Evolutionary conservation across 257 asterid genomes (phyloP).

Genomic region (Ocimum tenuiflorum): DNA sequence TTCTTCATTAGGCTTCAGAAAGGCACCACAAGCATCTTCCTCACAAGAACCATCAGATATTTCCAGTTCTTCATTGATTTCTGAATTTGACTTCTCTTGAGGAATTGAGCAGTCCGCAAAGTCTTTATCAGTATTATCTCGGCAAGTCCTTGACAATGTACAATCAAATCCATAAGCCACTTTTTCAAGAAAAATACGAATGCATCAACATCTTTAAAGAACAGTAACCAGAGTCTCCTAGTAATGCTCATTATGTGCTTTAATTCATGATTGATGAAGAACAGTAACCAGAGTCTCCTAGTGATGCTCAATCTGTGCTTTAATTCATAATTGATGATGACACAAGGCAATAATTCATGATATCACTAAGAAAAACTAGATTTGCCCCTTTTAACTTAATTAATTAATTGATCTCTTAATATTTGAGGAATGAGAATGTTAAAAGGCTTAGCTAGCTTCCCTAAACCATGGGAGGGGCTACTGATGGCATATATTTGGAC

Average conservation of each 20-base stretch:
- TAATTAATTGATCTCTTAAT: neutral
- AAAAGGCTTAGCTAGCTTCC: neutral
- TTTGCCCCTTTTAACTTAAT: neutral
- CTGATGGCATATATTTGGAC: neutral
- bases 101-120: slow-evolving; percentile 75
- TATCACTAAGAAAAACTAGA: neutral
- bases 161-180: slow-evolving; percentile 15
- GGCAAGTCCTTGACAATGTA: slow-evolving; percentile 58
- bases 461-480: neutral
- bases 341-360: neutral
- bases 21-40: slow-evolving; percentile 48
- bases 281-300: neutral
- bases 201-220: slow-evolving; percentile 10
- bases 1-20: slow-evolving; percentile 29
- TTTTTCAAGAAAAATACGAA: neutral
- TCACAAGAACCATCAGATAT: slow-evolving; percentile 70
- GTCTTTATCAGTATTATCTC: slow-evolving; percentile 60
- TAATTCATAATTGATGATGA: neutral
- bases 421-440: neutral
- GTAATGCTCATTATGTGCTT: slow-evolving; percentile 2
- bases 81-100: slow-evolving; percentile 86
- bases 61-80: slow-evolving; percentile 69
- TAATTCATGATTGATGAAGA: neutral
- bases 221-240: neutral
- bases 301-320: slow-evolving; percentile 4